Evolutionary conservation across 371 early-diverging fungal species (phyloP).

Genomic region (Mortierella sp.): DNA sequence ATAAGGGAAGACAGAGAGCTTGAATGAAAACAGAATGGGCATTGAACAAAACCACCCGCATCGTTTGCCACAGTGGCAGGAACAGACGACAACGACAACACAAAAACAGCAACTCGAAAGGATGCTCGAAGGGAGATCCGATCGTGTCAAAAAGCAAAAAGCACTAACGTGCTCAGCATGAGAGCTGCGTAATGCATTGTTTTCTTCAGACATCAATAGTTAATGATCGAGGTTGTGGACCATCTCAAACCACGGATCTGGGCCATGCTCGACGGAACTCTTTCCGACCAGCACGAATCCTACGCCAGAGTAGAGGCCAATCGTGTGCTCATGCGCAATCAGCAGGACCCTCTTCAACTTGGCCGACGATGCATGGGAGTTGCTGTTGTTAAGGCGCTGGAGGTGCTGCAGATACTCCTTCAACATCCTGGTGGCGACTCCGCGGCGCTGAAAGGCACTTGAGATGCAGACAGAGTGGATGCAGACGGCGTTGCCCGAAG

Average conservation of each 20-base stretch:
- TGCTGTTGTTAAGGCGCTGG: background rate
- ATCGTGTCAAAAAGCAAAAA: background rate
- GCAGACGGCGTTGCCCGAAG: slow-evolving; percentile 73
- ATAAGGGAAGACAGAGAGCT: background rate
- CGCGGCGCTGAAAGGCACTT: slow-evolving; percentile 64
- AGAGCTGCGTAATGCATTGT: background rate
- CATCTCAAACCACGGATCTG: slow-evolving; percentile 71
- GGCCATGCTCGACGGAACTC: slow-evolving; percentile 76
- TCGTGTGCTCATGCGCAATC: slow-evolving; percentile 67
- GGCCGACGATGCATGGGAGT: background rate
- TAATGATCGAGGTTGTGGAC: slow-evolving; percentile 8
- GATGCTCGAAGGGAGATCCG: background rate
- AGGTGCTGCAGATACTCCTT: slow-evolving; percentile 62
- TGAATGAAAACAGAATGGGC: background rate
- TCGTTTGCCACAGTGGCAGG: background rate
- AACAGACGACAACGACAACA: background rate
- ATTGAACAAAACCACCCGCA: background rate
- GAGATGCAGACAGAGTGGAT: slow-evolving; percentile 79
- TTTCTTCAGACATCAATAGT: background rate
- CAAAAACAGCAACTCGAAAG: background rate
- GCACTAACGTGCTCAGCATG: background rate
- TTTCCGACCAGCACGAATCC: slow-evolving; percentile 71
- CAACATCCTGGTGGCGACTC: slow-evolving; percentile 69
- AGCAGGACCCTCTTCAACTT: slow-evolving; percentile 63
- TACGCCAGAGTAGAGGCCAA: slow-evolving; percentile 71